Base-by-base conservation (phyloP, 1,139 yeast species). In the Candida sp. region DNA sequence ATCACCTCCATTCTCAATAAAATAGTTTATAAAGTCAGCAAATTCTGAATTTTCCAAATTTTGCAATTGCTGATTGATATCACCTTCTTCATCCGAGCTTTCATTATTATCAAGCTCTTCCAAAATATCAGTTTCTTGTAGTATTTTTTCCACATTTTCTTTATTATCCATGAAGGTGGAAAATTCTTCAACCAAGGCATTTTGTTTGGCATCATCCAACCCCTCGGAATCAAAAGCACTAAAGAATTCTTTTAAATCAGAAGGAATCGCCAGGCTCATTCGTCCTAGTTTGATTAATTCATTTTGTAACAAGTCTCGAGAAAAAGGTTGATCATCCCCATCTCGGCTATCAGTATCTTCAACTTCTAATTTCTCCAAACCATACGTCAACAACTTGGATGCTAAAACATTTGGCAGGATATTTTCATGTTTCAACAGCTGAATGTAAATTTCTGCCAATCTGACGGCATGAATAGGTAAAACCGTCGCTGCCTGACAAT, bases 401-500 rank as follows among this genome's bases (percentile, higher is more conserved):
- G 39, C 39, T 11, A 37, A 25, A 9, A 15, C 23, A 22, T 37
- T 21, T 27, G 39, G 39, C 22, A 22, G 32, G 30, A 49, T 34
- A 37, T 58, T 51, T 44, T 37, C 63, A 72, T 23, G 75, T 50
- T 39, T 77, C 71, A 25, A 67, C 68, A 30, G 69, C 72, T 1
- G 61, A 53, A 37, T 37, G 22, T 15, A 37, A n/a, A 37, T 29
- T 29, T 37, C 39, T 11, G 39, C 39, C 4, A 37, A 22, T 27
- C 39, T 27, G 4, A 37, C 39, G 2, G 39, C 39, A 37, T 37
- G 39, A 19, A 37, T 37, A 2, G 39, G 39, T 15, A 37, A 2
- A 2, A 19, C 21, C 45, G 78, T 43, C 33, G 76, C 67, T 23
- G 82, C 56, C 0, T 81, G 87, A 29, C 81, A 75, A 41, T 70